Percentiles rank a stretch among this genome's conserved stretches.
phyloP scores from a whole-genome alignment of 768 basidiomycete genomes.

The Trametes villosa region DNA sequence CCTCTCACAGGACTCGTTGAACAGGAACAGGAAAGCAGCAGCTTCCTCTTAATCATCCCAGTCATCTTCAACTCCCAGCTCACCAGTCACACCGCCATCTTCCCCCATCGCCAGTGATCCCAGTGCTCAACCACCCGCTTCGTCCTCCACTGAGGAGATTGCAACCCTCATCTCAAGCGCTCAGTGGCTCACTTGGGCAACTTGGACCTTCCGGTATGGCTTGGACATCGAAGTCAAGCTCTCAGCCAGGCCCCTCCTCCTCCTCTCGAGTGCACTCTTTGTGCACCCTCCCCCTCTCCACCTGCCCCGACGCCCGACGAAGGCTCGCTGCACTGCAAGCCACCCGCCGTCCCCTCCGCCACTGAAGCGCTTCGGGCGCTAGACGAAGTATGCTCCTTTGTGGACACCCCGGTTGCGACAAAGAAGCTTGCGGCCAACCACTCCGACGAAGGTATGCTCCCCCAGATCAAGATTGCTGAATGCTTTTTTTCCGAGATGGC shows the following conservation, averaged over 20 bases:
- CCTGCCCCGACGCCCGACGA: neutral
- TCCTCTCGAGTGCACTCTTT: neutral
- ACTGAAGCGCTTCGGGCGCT: neutral
- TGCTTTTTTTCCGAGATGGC: neutral
- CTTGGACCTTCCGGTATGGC: neutral
- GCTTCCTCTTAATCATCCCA: too few species aligned
- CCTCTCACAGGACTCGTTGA: too few species aligned
- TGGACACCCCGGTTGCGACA: neutral
- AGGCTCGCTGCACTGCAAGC: neutral
- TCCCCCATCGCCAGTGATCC: too few species aligned
- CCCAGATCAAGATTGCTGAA: neutral
- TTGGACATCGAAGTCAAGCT: neutral
- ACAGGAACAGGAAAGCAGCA: too few species aligned
- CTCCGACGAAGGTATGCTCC: neutral
- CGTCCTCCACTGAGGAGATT: too few species aligned
- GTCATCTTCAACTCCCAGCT: too few species aligned
- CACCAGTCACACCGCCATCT: too few species aligned
- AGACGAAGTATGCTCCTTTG: neutral
- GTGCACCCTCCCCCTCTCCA: neutral
- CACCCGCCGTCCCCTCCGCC: neutral
- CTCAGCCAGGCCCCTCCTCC: too few species aligned
- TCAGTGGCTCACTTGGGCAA: conserved; percentile 1
- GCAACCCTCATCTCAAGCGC: neutral
- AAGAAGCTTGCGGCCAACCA: neutral
- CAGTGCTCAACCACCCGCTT: too few species aligned